A percentile compares a stretch with the other conserved stretches of the same genome.
phyloP scores from a whole-genome alignment of 2,329 filamentous ascomycete species.

The Venturiaceae sp. region DNA sequence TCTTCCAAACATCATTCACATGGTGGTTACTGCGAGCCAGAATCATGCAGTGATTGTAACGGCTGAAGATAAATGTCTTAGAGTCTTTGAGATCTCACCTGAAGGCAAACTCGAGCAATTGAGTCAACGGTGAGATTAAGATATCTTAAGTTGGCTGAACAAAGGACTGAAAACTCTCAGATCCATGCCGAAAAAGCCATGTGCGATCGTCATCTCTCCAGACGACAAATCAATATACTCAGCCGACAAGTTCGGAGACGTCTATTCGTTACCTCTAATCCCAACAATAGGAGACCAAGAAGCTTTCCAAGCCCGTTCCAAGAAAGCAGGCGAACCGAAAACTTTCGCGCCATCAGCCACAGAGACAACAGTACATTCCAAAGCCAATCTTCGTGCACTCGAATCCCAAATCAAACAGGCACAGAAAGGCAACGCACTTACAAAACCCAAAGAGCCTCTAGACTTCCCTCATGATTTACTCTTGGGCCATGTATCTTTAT shows the following conservation, averaged over 20 bases:
- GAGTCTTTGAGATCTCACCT: constrained; percentile 63
- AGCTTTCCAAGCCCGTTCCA: constrained; percentile 12
- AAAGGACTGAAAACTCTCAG: constrained; percentile 22
- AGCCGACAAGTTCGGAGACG: constrained; percentile 95
- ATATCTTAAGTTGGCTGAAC: not conserved
- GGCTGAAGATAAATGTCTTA: constrained; percentile 83
- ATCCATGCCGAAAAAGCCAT: constrained; percentile 82
- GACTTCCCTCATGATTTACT: constrained; percentile 68
- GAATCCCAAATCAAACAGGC: constrained; percentile 44
- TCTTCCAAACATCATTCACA: constrained; percentile 55
- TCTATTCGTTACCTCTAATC: constrained; percentile 76
- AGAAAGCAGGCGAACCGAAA: constrained; percentile 15
- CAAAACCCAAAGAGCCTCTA: constrained; percentile 32
- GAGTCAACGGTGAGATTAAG: constrained; percentile 59
- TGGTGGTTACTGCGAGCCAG: constrained; percentile 55
- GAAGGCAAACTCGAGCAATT: constrained; percentile 54
- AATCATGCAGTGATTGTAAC: constrained; percentile 68
- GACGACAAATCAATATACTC: constrained; percentile 66
- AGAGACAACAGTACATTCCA: constrained; percentile 50
- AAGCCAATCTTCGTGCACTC: constrained; percentile 47
- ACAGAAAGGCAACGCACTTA: constrained; percentile 18
- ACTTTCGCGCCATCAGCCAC: constrained; percentile 44
- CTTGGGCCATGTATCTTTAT: constrained; percentile 89
- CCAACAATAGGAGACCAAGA: constrained; percentile 23
- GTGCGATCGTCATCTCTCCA: constrained; percentile 59